These are phyloP conservation scores for Mycosarcoma maydis DNA, from an alignment of 1,284 basidiomycete genomes.

Conservation along the genomic window DNA sequence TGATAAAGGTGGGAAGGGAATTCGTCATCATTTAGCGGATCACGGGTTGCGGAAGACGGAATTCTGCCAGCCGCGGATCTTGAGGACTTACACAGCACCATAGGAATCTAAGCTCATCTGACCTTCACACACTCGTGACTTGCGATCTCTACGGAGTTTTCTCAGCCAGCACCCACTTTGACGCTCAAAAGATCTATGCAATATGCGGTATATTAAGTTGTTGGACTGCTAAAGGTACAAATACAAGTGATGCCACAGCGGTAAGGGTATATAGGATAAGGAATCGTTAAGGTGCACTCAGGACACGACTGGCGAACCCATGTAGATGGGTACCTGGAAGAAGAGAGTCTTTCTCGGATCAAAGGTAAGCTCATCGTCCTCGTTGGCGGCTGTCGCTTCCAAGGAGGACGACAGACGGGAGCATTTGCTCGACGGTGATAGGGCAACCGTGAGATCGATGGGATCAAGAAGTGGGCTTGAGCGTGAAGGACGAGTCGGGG, in stretches of 20 bases:
- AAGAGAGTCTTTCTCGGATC: slow-evolving; percentile 29
- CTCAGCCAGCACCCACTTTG: no score
- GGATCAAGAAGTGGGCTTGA: slow-evolving; percentile 12
- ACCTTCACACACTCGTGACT: background rate
- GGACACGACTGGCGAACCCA: slow-evolving; percentile 22
- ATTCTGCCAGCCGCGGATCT: background rate
- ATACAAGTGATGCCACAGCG: slow-evolving; percentile 8
- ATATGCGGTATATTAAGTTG: background rate
- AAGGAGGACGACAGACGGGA: background rate
- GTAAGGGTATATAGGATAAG: background rate
- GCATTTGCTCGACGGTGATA: slow-evolving; percentile 20
- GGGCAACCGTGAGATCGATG: slow-evolving; percentile 25
- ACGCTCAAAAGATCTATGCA: no score
- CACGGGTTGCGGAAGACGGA: slow-evolving; percentile 26
- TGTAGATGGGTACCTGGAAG: slow-evolving; percentile 35
- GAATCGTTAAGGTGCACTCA: background rate
- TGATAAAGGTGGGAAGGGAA: no score
- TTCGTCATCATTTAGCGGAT: no score
- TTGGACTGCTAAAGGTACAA: slow-evolving; percentile 4
- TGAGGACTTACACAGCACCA: no score
- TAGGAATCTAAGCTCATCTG: no score
- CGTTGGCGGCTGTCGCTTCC: background rate
- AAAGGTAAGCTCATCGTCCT: slow-evolving; percentile 14
- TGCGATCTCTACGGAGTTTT: no score
- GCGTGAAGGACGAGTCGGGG: slow-evolving; percentile 11